Base-by-base conservation (phyloP, 148 eudicot species). In the Cornus suecica region DNA sequence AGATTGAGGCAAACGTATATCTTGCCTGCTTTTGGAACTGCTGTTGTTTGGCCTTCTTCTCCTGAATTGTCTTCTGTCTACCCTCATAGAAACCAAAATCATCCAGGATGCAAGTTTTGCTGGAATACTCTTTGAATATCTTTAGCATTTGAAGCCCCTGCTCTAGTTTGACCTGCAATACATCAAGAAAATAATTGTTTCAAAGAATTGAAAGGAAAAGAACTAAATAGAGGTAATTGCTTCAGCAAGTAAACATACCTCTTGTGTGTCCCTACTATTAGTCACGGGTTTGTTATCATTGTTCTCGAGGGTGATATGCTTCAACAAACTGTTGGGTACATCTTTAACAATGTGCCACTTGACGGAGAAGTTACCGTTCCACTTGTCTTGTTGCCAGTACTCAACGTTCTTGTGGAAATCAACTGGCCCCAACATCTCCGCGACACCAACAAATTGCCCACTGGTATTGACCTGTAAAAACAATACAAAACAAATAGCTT, bases 331-430 rank as follows among this genome's bases (percentile, higher is more conserved):
- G 81, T 92, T 92, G 2, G 97, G 89, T n/a, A 92, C 90, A 81
- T 92, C 97, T 75, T 90, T 92, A 45, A 92, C 87, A 11, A 92
- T 88, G 75, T 90, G 97, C 97, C 97, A 92, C 90, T 90, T 90
- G 5, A 92, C 86, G 11, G 94, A 93, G 72, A 92, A 92, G 66
- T 83, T 74, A 10, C 97, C 97, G 77, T 73, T 82, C 94, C 94
- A 92, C 78, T 92, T 92, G 87, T 92, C 97, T 73, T 90, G 97
- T 74, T 92, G 97, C 97, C 97, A 92, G 64, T 79, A 90, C 68
- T 92, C 94, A 2, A 92, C 84, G 72, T 70, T 90, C 83, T 90
- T 92, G 69, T 89, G 64, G 45, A 92, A 92, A 77, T 92, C 94
- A 73, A 90, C 93, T 6, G 86, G 83, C 1, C 94, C 97, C 2